Evolutionary conservation across 805 yeast genomes (phyloP).

Genomic region (Candida methanosorbosa): DNA sequence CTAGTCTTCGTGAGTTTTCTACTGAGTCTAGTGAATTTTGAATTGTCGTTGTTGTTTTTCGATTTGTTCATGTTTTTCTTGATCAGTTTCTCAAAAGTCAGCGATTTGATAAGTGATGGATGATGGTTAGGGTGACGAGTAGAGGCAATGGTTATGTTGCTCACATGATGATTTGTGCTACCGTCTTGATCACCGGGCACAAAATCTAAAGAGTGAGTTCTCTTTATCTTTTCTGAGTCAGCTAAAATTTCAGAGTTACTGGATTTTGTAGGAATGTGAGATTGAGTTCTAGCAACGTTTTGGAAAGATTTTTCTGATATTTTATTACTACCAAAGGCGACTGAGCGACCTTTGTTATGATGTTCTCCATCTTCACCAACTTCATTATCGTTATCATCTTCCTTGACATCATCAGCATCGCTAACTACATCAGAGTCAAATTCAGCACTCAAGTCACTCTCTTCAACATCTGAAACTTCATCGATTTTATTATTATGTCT

Average conservation of each 20-base stretch:
- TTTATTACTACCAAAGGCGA: too few species aligned
- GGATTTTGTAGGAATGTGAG: slow-evolving; percentile 24
- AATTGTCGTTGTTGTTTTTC: too few species aligned
- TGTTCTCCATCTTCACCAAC: slow-evolving; percentile 3
- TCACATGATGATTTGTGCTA: slow-evolving; percentile 2
- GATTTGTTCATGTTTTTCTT: slow-evolving; percentile 16
- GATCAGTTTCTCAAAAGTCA: slow-evolving; percentile 39
- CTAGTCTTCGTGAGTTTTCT: slow-evolving; percentile 15
- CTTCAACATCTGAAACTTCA: too few species aligned
- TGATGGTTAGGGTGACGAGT: too few species aligned
- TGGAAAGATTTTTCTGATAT: too few species aligned
- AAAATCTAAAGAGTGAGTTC: slow-evolving; percentile 42
- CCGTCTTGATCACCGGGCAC: slow-evolving; percentile 5
- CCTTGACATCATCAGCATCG: slow-evolving; percentile 10
- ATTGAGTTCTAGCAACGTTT: slow-evolving; percentile 12
- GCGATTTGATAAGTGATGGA: slow-evolving; percentile 24
- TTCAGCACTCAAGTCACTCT: slow-evolving; percentile 16
- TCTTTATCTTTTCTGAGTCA: slow-evolving; percentile 23
- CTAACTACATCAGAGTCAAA: slow-evolving; percentile 10
- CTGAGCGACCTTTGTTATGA: neutral
- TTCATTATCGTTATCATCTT: slow-evolving; percentile 4
- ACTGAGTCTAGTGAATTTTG: slow-evolving; percentile 12
- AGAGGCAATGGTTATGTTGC: too few species aligned
- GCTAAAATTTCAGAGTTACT: slow-evolving; percentile 13
- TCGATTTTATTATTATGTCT: too few species aligned